These are phyloP conservation scores for Penicillium sp. DNA, from an alignment of 2,329 filamentous ascomycete genomes.

Conservation along the genomic window DNA sequence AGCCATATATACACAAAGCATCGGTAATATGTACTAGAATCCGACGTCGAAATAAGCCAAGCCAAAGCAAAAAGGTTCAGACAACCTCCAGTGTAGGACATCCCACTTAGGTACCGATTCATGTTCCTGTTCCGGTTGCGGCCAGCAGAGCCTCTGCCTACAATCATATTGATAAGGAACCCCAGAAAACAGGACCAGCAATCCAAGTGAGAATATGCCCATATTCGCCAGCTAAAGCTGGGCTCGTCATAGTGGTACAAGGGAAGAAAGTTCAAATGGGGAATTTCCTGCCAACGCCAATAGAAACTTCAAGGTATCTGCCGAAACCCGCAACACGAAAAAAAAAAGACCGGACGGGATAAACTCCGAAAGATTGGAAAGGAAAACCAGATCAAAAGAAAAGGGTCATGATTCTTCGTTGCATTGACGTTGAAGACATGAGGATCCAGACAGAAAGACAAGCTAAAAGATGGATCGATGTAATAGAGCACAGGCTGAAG, in stretches of 20 bases:
- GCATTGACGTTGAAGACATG: slow-evolving; percentile 38
- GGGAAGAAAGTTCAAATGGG: not conserved
- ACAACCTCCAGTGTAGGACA: slow-evolving; percentile 1
- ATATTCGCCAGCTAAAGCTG: not conserved
- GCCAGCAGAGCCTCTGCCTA: not conserved
- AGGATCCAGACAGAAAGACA: slow-evolving; percentile 22
- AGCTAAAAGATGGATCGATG: slow-evolving; percentile 24
- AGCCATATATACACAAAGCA: slow-evolving; percentile 3
- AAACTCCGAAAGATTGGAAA: slow-evolving; percentile 15
- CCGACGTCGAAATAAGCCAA: not conserved
- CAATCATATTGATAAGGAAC: not conserved
- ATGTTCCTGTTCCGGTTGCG: not conserved
- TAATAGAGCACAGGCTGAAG: slow-evolving; percentile 14
- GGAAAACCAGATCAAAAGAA: slow-evolving; percentile 10
- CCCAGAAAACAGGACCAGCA: not conserved
- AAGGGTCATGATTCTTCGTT: slow-evolving; percentile 41
- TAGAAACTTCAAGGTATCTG: slow-evolving; percentile 3
- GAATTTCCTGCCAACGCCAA: slow-evolving; percentile 4
- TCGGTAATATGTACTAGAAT: slow-evolving; percentile 4
- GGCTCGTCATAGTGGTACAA: slow-evolving; percentile 8
- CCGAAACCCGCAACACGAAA: slow-evolving; percentile 3
- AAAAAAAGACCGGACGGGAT: slow-evolving; percentile 4
- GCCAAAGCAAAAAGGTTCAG: not conserved
- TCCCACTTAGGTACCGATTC: not conserved
- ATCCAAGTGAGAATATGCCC: not conserved